Evolutionary conservation across 2,329 filamentous ascomycete genomes (phyloP).

Genomic region (Botryosphaeria dothidea): DNA sequence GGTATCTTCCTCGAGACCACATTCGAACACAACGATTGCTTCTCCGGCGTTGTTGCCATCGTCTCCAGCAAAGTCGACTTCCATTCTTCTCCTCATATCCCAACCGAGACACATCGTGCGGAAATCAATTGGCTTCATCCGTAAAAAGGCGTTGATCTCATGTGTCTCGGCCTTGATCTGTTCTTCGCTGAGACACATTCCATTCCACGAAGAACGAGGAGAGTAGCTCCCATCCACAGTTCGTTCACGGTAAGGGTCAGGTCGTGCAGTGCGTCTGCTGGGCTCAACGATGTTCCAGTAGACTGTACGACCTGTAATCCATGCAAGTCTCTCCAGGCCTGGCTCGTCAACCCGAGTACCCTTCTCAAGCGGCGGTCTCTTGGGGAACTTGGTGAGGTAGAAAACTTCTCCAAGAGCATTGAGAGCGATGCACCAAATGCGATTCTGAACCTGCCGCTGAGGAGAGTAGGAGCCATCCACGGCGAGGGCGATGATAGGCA

Average conservation of each 20-base stretch:
- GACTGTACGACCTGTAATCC: constrained; percentile 75
- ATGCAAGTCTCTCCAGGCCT: constrained; percentile 64
- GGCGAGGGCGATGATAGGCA: constrained; percentile 81
- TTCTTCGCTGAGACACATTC: constrained; percentile 68
- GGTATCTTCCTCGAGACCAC: constrained; percentile 65
- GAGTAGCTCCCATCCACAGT: constrained; percentile 73
- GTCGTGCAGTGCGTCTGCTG: constrained; percentile 70
- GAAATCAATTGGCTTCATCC: constrained; percentile 74
- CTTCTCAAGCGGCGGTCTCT: constrained; percentile 52
- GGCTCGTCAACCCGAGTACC: constrained; percentile 52
- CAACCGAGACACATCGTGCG: constrained; percentile 77
- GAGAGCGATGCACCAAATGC: constrained; percentile 88
- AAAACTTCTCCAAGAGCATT: constrained; percentile 93
- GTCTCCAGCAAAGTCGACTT: constrained; percentile 86
- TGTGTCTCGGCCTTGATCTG: constrained; percentile 75
- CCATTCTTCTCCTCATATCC: constrained; percentile 85
- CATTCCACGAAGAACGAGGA: constrained; percentile 73
- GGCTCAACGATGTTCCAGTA: constrained; percentile 80
- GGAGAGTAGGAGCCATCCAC: constrained; percentile 81
- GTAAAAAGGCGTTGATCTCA: constrained; percentile 77
- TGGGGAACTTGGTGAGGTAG: constrained; percentile 74
- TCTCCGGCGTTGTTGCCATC: constrained; percentile 78
- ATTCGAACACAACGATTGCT: constrained; percentile 70
- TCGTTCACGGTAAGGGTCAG: constrained; percentile 71
- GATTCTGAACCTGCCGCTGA: constrained; percentile 67